Conservation (phyloP, 768 basidiomycete genomes). For the Leccinum truebloodii region DNA sequence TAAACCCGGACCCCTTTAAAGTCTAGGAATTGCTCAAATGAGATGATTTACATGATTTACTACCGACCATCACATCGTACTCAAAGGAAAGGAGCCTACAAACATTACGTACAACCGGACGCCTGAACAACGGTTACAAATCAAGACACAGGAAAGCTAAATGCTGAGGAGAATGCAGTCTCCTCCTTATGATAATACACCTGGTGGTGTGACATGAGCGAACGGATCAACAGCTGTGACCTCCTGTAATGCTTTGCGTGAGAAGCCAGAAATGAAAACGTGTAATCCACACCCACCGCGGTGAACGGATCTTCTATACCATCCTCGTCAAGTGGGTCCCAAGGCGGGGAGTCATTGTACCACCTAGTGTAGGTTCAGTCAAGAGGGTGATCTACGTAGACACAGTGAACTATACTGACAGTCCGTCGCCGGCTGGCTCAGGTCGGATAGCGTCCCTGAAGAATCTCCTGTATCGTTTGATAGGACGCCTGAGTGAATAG, state of each 20-base stretch:
- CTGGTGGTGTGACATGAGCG: background rate
- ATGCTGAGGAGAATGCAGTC: background rate
- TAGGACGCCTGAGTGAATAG: conserved; percentile 20
- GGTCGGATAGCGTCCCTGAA: conserved; percentile 19
- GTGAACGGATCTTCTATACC: conserved; percentile 24
- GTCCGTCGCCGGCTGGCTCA: conserved; percentile 15
- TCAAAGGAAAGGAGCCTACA: background rate
- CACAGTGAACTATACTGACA: conserved; percentile 17
- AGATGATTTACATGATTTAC: background rate
- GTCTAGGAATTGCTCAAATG: background rate
- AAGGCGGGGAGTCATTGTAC: conserved; percentile 21
- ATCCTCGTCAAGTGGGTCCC: conserved; percentile 33
- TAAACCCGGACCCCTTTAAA: too few species aligned
- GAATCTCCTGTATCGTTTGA: conserved; percentile 8
- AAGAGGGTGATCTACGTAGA: background rate
- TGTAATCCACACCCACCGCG: conserved; percentile 13
- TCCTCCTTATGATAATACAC: background rate
- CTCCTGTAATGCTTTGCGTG: conserved; percentile 4
- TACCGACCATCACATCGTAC: background rate
- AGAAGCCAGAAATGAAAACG: background rate
- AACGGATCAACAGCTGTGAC: conserved; percentile 17
- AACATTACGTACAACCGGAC: background rate
- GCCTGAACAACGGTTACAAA: background rate
- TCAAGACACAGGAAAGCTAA: background rate
- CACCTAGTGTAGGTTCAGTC: conserved; percentile 18